A percentile compares a stretch with the other conserved stretches of the same genome.
phyloP scores from a whole-genome alignment of 208 protist genomes.

The Tritrichomonas foetus region DNA sequence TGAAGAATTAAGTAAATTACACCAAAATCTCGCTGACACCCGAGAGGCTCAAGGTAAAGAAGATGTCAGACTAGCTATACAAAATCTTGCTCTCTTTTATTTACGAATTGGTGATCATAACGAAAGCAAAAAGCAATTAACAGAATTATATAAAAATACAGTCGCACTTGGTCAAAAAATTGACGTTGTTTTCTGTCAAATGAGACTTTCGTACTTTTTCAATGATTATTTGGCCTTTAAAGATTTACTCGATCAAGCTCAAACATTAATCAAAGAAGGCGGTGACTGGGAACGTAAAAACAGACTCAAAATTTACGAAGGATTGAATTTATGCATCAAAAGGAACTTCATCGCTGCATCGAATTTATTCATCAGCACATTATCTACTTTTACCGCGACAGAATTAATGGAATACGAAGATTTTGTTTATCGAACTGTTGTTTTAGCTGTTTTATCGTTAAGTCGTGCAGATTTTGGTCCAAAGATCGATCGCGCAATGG shows the following conservation, averaged over 20 bases:
- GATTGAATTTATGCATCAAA: neutral
- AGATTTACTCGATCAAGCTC: neutral
- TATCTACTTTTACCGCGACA: slow-evolving; percentile 31
- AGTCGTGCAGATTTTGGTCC: neutral
- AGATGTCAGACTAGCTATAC: slow-evolving; percentile 1
- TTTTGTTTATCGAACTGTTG: slow-evolving; percentile 26
- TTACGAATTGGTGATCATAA: neutral
- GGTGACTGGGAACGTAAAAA: slow-evolving; percentile 38
- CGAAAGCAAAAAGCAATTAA: neutral
- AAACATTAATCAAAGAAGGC: neutral
- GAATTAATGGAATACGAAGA: slow-evolving; percentile 26
- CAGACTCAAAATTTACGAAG: slow-evolving; percentile 28
- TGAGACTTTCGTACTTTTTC: neutral
- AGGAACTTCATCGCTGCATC: neutral
- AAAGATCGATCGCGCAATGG: neutral
- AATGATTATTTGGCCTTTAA: neutral
- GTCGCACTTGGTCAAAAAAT: slow-evolving; percentile 35
- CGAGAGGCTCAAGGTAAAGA: neutral
- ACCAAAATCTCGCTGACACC: neutral
- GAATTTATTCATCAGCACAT: slow-evolving; percentile 9
- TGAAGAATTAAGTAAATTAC: neutral
- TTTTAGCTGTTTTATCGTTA: neutral
- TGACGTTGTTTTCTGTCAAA: slow-evolving; percentile 38
- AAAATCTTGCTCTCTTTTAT: slow-evolving; percentile 3
- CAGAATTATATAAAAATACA: neutral